Evolutionary conservation across 208 protist species (phyloP).

Genomic region (Herpetomonas tarakana): DNA sequence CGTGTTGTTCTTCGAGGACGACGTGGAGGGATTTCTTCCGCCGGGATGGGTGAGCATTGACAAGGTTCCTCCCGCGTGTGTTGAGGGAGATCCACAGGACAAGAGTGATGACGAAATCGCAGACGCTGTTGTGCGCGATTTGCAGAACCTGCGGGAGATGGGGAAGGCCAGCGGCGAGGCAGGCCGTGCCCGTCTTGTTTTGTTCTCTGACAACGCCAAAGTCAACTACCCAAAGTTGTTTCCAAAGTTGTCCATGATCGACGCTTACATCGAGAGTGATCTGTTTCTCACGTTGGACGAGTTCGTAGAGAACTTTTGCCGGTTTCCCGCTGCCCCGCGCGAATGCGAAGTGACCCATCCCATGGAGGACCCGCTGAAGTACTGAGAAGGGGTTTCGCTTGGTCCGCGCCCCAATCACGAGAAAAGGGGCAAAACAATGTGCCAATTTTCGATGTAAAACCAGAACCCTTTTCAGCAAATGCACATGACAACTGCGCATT

Average conservation of each 20-base stretch:
- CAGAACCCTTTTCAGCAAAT: too few relatives aligned
- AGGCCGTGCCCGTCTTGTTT: not conserved
- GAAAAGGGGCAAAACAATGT: not conserved
- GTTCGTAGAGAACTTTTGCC: conserved; percentile 57
- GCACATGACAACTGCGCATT: too few relatives aligned
- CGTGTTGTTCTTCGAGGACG: conserved; percentile 7
- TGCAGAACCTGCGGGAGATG: not conserved
- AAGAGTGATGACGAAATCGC: conserved; percentile 4
- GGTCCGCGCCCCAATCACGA: conserved; percentile 5
- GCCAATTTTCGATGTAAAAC: not conserved
- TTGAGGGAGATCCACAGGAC: not conserved
- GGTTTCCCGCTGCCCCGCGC: conserved; percentile 44
- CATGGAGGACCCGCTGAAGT: conserved; percentile 68
- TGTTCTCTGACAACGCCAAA: conserved; percentile 68
- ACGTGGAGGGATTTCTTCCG: not conserved
- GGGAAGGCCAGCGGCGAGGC: not conserved
- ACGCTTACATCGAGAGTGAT: conserved; percentile 44
- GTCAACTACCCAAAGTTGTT: conserved; percentile 67
- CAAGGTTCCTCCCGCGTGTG: not conserved
- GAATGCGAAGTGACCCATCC: conserved; percentile 76
- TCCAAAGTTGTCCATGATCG: conserved; percentile 39
- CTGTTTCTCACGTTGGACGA: conserved; percentile 62
- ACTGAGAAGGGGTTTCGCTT: conserved; percentile 39
- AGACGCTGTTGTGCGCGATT: not conserved
- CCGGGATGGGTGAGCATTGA: conserved; percentile 1